A percentile compares a stretch with the other conserved stretches of the same genome.
phyloP scores from a whole-genome alignment of 306 rosid genomes.

The Vicia villosa region DNA sequence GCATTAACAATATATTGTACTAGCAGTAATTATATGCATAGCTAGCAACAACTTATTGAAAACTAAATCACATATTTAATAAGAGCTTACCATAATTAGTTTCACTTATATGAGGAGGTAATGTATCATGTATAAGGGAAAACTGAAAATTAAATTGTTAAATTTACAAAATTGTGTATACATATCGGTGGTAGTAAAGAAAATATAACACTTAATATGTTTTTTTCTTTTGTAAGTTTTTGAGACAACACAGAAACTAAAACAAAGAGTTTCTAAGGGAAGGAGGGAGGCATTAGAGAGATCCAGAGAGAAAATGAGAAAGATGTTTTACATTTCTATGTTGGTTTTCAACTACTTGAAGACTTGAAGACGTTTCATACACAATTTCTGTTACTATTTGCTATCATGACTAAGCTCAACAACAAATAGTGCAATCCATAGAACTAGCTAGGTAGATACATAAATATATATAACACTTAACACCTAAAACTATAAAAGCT shows the following conservation, averaged over 20 bases:
- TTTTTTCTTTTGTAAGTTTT: constrained; percentile 25
- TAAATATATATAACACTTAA: background rate
- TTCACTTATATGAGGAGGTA: background rate
- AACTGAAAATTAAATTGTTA: background rate
- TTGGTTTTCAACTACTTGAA: constrained; percentile 24
- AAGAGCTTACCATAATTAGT: too few species aligned
- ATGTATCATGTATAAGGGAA: constrained; percentile 5
- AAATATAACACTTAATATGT: background rate
- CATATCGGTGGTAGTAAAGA: background rate
- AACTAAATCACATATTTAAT: too few species aligned
- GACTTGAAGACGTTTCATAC: constrained; percentile 23
- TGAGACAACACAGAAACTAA: constrained; percentile 27
- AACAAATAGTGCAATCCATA: constrained; percentile 16
- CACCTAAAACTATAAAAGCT: constrained; percentile 16
- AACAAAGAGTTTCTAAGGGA: background rate
- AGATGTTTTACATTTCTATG: background rate
- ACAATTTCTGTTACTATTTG: background rate
- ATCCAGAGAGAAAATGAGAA: background rate
- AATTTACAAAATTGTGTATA: background rate
- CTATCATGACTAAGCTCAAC: background rate
- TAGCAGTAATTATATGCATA: too few species aligned
- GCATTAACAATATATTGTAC: too few species aligned
- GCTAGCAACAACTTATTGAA: too few species aligned
- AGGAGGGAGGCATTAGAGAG: background rate
- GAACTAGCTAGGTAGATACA: constrained; percentile 11